Conservation (phyloP, 352 stramenopile genomes). For the Globisporangium uncinulatum region DNA sequence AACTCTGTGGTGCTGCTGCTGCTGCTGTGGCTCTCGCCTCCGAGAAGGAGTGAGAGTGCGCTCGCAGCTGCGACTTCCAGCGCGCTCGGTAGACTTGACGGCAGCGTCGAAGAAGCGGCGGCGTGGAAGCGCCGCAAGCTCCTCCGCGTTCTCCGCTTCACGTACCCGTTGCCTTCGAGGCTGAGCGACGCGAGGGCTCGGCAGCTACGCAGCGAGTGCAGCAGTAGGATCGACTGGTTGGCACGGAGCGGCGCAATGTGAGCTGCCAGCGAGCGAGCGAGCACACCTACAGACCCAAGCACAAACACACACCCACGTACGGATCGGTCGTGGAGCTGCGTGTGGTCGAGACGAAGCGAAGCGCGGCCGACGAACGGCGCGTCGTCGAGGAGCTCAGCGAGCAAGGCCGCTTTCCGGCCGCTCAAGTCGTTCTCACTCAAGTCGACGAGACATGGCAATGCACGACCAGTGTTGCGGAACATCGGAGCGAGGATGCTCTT, state of each 20-base stretch:
- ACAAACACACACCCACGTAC: conserved; percentile 15
- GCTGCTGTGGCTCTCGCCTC: conserved; percentile 2
- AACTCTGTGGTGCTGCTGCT: too few relatives aligned
- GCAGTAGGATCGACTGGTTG: conserved; percentile 41
- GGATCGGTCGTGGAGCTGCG: conserved; percentile 47
- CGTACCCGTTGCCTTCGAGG: conserved; percentile 64
- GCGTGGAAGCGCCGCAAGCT: conserved; percentile 13
- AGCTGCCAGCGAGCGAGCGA: not conserved
- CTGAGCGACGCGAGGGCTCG: conserved; percentile 50
- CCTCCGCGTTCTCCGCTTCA: conserved; percentile 23
- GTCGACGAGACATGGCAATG: conserved; percentile 41
- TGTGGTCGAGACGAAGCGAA: conserved; percentile 53
- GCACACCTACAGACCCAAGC: not conserved
- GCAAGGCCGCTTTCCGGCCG: conserved; percentile 30
- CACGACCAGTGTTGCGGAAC: conserved; percentile 51
- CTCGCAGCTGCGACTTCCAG: conserved; percentile 40
- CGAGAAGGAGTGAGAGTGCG: conserved; percentile 37
- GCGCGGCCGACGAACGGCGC: conserved; percentile 31
- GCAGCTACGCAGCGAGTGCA: conserved; percentile 52
- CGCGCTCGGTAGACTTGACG: conserved; percentile 9
- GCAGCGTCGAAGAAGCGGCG: conserved; percentile 1
- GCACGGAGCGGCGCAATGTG: not conserved
- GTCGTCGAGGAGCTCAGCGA: conserved; percentile 47
- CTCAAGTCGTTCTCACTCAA: conserved; percentile 75
- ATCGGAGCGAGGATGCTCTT: conserved; percentile 54